Base-by-base conservation (phyloP, 768 basidiomycete genomes). In the Russula griseocarnosa region DNA sequence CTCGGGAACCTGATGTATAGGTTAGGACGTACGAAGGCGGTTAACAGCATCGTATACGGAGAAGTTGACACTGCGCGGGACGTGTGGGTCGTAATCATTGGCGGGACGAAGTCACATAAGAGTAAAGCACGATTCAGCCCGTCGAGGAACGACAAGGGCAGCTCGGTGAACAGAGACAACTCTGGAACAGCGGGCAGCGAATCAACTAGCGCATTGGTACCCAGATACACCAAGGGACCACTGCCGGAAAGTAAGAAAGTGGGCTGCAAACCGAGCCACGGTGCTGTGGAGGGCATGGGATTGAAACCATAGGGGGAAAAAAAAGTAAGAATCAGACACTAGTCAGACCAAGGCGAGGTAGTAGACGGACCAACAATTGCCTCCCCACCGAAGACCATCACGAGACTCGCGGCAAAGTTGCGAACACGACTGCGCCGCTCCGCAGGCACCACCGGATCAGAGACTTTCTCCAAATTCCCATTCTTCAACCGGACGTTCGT, bases 341-440 rank as follows among this genome's bases (percentile, higher is more conserved):
- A 18, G 28, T 51, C 49, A 66, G 28, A 40, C 24, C 42, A 28
- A 56, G 32, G 60, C 22, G 56, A 11, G 10, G 20, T 13, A 20
- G 16, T 44, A 38, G 22, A 59, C 66, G 57, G 40, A 69, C 67
- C 66, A 32, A 69, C 44, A 34, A 69, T 22, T 6, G 66, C 66
- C 42, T 69, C 67, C 11, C 67, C 67, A 63, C 66, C 66, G 22
- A 64, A 69, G n/a, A 69, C 67, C 59, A 69, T 63, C 14, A 69
- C 5, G 47, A 69, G 66, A 57, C 18, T 58, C 22, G 67, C 52
- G 32, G 60, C 62, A 42, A 64, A 34, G 52, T 69, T 60, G 38
- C 67, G 67, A 36, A 57, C 66, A 34, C 62, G 52, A 46, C 66
- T 44, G 30, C 66, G 63, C 38, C 36, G 40, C 51, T 67, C 66